These are phyloP conservation scores for Fraxinus pennsylvanica DNA, from an alignment of 257 asterid species.

Conservation along the genomic window DNA sequence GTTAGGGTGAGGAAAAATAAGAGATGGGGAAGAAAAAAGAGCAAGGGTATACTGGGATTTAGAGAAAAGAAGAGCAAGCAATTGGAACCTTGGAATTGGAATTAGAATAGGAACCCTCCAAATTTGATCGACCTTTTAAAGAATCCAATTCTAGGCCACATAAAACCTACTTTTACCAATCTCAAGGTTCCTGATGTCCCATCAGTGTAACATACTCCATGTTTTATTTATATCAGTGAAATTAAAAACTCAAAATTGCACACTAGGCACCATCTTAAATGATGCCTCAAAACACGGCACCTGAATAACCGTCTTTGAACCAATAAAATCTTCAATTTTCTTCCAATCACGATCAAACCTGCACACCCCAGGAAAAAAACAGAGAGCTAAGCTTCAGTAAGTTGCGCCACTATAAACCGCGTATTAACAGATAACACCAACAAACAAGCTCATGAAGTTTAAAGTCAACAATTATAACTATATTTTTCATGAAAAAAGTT, in stretches of 20 bases:
- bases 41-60: too few species aligned
- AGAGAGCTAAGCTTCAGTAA: conserved; percentile 32
- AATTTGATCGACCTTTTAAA: not conserved
- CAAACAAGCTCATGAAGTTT: not conserved
- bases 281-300: conserved; percentile 32
- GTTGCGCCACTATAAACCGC: not conserved
- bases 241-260: not conserved
- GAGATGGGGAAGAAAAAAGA: too few species aligned
- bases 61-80: not conserved
- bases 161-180: too few species aligned
- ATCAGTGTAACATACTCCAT: not conserved
- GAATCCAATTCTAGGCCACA: not conserved
- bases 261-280: not conserved
- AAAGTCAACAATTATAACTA: not conserved
- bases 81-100: not conserved
- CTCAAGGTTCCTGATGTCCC: too few species aligned
- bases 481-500: not conserved
- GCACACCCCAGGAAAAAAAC: conserved; percentile 26
- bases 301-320: conserved; percentile 95
- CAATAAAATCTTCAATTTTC: conserved; percentile 90
- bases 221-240: not conserved
- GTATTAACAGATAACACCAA: not conserved
- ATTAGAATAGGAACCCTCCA: not conserved
- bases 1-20: too few species aligned
- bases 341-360: conserved; percentile 99